These are phyloP conservation scores for Ramaria sp. DNA, from an alignment of 768 basidiomycete genomes.

Conservation along the genomic window DNA sequence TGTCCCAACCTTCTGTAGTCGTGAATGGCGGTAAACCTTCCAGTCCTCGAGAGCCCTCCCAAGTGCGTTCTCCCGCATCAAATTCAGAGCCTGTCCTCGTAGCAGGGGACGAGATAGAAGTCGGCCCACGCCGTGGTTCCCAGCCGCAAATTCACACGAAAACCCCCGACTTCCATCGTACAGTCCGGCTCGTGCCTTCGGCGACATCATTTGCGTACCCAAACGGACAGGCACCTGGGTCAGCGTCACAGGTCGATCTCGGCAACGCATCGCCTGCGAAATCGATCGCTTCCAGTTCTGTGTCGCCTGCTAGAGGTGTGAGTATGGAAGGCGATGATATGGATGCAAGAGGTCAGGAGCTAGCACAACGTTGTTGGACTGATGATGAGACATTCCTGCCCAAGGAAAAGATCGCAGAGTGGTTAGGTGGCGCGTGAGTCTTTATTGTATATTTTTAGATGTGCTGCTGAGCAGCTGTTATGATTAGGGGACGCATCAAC, in stretches of 20 bases:
- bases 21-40: not conserved
- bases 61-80: not conserved
- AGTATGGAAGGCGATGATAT: conserved; percentile 40
- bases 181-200: conserved; percentile 12
- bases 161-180: conserved; percentile 12
- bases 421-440: conserved; percentile 86
- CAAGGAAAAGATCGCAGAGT: conserved; percentile 92
- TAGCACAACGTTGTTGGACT: conserved; percentile 72
- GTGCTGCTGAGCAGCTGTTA: not conserved
- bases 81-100: not conserved
- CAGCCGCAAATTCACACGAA: conserved; percentile 7
- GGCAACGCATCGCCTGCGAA: conserved; percentile 38
- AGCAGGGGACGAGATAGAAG: not conserved
- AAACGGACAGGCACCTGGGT: not conserved
- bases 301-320: conserved; percentile 31
- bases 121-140: not conserved
- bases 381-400: conserved; percentile 79
- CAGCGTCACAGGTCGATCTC: conserved; percentile 45
- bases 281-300: conserved; percentile 20
- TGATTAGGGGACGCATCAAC: conserved; percentile 61
- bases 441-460: conserved; percentile 3
- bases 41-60: not conserved
- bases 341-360: conserved; percentile 53
- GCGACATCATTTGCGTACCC: conserved; percentile 1
- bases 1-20: not conserved